Conservation (phyloP, 2,329 filamentous ascomycete species). For the Aspergillus caelatus region DNA sequence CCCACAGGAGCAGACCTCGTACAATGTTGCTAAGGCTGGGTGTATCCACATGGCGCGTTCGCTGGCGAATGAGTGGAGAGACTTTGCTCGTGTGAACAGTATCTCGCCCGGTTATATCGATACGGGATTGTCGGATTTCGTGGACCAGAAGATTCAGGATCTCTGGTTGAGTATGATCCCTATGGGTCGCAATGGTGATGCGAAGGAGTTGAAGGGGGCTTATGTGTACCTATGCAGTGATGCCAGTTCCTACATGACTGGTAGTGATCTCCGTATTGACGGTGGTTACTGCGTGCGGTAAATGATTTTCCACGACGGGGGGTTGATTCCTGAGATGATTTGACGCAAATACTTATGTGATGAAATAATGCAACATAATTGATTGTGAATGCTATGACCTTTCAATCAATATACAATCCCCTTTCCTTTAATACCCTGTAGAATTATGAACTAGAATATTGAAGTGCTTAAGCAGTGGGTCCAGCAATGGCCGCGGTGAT, state of each 20-base stretch:
- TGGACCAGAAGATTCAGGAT: conserved; percentile 59
- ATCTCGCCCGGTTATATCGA: conserved; percentile 71
- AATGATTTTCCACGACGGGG: conserved; percentile 5
- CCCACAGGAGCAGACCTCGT: conserved; percentile 68
- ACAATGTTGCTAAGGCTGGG: conserved; percentile 68
- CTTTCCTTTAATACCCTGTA: neutral
- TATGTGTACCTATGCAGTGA: conserved; percentile 54
- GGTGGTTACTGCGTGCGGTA: conserved; percentile 53
- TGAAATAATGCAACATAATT: neutral
- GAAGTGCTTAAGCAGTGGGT: neutral
- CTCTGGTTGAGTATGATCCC: conserved; percentile 64
- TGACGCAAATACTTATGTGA: neutral
- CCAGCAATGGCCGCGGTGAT: conserved; percentile 41
- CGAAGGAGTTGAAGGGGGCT: conserved; percentile 66
- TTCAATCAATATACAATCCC: neutral
- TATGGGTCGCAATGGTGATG: conserved; percentile 63
- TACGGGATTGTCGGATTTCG: conserved; percentile 68
- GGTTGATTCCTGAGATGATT: neutral
- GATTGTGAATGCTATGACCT: conserved; percentile 10
- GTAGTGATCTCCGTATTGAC: conserved; percentile 52
- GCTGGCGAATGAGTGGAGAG: conserved; percentile 70
- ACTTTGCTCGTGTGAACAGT: conserved; percentile 69
- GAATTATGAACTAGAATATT: no score
- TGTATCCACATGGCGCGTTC: conserved; percentile 67
- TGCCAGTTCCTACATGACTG: conserved; percentile 55